Evolutionary conservation across 345 rosid genomes (phyloP).

Genomic region (Diplotaxis tenuifolia): DNA sequence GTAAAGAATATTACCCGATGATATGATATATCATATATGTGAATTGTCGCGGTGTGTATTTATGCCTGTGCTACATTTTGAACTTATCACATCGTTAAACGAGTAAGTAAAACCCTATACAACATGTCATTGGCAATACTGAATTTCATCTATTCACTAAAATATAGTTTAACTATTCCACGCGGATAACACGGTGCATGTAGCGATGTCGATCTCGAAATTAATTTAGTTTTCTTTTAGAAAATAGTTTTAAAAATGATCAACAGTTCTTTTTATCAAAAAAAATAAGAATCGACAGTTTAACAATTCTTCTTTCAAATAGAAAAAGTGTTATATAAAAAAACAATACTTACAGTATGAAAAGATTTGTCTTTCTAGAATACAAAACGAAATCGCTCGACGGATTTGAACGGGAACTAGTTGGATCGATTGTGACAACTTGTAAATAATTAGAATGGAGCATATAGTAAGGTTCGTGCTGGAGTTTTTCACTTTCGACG

Average conservation of each 20-base stretch:
- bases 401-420: slow-evolving; percentile 24
- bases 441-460: slow-evolving; percentile 8
- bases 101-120: background rate
- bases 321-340: too few relatives aligned
- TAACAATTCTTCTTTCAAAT: background rate
- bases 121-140: background rate
- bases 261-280: background rate
- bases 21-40: too few relatives aligned
- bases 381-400: slow-evolving; percentile 2
- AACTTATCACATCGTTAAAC: background rate
- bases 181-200: background rate
- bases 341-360: too few relatives aligned
- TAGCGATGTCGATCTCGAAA: background rate
- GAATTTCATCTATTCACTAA: background rate
- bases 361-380: slow-evolving; percentile 19
- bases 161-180: slow-evolving; percentile 1
- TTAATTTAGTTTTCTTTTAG: background rate
- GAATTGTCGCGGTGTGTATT: background rate
- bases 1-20: background rate
- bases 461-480: slow-evolving; percentile 35
- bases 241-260: background rate
- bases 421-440: slow-evolving; percentile 24
- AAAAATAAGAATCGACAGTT: background rate
- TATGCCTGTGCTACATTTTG: background rate
- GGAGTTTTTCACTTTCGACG: slow-evolving; percentile 38